Evolutionary conservation across 169 alveolate species (phyloP), one percentile per base, ranked within the genome.

Genomic region (Plasmodium falciparum): DNA sequence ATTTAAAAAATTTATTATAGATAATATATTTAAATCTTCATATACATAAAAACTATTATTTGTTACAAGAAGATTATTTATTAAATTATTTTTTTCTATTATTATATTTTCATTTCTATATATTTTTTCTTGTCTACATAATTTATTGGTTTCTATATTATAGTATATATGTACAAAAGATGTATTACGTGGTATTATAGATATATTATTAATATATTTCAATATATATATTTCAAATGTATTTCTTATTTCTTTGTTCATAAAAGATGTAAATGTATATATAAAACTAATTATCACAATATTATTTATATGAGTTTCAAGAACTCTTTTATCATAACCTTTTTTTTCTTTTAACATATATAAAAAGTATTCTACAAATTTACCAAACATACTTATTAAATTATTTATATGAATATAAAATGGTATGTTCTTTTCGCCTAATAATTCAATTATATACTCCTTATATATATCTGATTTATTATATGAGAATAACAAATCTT

Each of bases 151-250:
- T 45, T 78, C 78, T 2, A 70, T 58, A 52, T 78, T 78, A 47
- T 78, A 78, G 61, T 59, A 66, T 12, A 78, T 67, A 20, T 78
- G 89, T 7, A 67, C 26, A 52, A 78, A 78, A 0, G 89, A 52
- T 3, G 71, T 65, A 58, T 66, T 78, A 43, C 76, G 26, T 17
- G 89, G 89, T 6, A 78, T 65, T 13, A 78, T 78, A 1, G 89
- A 78, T 29, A 78, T 45, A 66, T 78, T 78, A n/a, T 78, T 78
- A 9, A 78, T 78, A 58, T 78, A 71, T 71, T 78, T 78, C 22
- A 78, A 65, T 9, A 78, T 78, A 59, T 65, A 78, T 13, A 59
- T 70, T 52, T 78, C 89, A 78, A 65, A 78, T 3, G 33, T 22
- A 20, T 22, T 39, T 65, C 89, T 65, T 13, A 65, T n/a, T 6